These are phyloP conservation scores for Xerocomellus dryophilus DNA, from an alignment of 768 basidiomycete genomes.

Conservation along the genomic window DNA sequence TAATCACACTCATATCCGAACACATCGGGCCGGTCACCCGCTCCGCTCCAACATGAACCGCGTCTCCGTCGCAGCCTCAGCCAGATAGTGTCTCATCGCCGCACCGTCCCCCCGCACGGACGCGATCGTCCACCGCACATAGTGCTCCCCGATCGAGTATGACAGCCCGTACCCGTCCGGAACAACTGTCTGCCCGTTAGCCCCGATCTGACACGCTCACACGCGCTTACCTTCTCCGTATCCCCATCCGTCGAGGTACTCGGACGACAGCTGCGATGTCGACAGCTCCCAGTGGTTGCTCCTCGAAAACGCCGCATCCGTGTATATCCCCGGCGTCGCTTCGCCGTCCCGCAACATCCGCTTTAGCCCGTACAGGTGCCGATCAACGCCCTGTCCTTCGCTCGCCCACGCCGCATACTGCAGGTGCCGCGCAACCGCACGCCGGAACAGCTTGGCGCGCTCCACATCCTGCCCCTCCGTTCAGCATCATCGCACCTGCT, in stretches of 20 bases:
- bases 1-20: slow-evolving; percentile 24
- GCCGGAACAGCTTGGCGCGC: slow-evolving; percentile 65
- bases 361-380: slow-evolving; percentile 93
- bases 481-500: not conserved
- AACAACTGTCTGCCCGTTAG: slow-evolving; percentile 56
- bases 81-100: slow-evolving; percentile 65
- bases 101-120: slow-evolving; percentile 54
- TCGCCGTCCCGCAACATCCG: slow-evolving; percentile 75
- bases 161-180: slow-evolving; percentile 88
- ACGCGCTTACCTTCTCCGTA: slow-evolving; percentile 79
- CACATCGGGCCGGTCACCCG: slow-evolving; percentile 35
- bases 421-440: slow-evolving; percentile 77
- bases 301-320: slow-evolving; percentile 62
- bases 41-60: slow-evolving; percentile 70
- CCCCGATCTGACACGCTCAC: not conserved
- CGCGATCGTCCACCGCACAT: slow-evolving; percentile 91
- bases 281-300: slow-evolving; percentile 91
- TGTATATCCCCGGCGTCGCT: slow-evolving; percentile 67
- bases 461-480: slow-evolving; percentile 42
- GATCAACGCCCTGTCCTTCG: slow-evolving; percentile 91
- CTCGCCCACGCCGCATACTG: slow-evolving; percentile 90
- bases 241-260: slow-evolving; percentile 91
- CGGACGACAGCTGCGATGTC: slow-evolving; percentile 81
- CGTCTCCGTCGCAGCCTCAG: slow-evolving; percentile 77
- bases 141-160: slow-evolving; percentile 82